These are phyloP conservation scores for Coemansia sp. DNA, from an alignment of 192 early-diverging fungal species.

Conservation along the genomic window DNA sequence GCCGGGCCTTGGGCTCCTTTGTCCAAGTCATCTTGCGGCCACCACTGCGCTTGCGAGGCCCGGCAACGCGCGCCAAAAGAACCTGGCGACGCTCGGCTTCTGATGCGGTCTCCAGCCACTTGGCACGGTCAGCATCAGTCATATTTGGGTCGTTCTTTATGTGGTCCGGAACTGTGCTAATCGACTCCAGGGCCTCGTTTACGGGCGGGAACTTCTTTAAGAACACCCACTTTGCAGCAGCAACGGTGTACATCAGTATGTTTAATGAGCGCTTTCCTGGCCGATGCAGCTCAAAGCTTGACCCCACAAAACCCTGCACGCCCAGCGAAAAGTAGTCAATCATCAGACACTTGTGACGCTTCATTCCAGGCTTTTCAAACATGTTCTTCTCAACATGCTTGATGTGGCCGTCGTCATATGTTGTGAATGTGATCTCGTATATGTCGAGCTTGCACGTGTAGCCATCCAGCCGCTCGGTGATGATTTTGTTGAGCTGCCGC, in stretches of 20 bases:
- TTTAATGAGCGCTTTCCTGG: slow-evolving; percentile 65
- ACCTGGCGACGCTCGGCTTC: slow-evolving; percentile 43
- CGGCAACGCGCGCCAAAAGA: slow-evolving; percentile 36
- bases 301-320: slow-evolving; percentile 71
- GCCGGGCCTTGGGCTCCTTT: slow-evolving; percentile 39
- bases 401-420: slow-evolving; percentile 64
- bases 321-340: slow-evolving; percentile 74
- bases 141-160: slow-evolving; percentile 50
- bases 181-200: slow-evolving; percentile 60
- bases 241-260: slow-evolving; percentile 64
- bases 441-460: slow-evolving; percentile 68
- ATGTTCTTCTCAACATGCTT: slow-evolving; percentile 61
- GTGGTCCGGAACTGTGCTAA: slow-evolving; percentile 56
- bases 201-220: slow-evolving; percentile 62
- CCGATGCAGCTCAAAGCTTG: slow-evolving; percentile 68
- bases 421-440: slow-evolving; percentile 64
- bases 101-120: slow-evolving; percentile 30
- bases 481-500: slow-evolving; percentile 57
- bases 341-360: slow-evolving; percentile 61
- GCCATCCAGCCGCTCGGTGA: slow-evolving; percentile 62
- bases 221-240: slow-evolving; percentile 66
- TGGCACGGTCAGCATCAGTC: slow-evolving; percentile 35
- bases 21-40: slow-evolving; percentile 47
- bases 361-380: slow-evolving; percentile 40
- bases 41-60: slow-evolving; percentile 36